Evolutionary conservation across 805 yeast species (phyloP).

Genomic region (Torulaspora delbrueckii): DNA sequence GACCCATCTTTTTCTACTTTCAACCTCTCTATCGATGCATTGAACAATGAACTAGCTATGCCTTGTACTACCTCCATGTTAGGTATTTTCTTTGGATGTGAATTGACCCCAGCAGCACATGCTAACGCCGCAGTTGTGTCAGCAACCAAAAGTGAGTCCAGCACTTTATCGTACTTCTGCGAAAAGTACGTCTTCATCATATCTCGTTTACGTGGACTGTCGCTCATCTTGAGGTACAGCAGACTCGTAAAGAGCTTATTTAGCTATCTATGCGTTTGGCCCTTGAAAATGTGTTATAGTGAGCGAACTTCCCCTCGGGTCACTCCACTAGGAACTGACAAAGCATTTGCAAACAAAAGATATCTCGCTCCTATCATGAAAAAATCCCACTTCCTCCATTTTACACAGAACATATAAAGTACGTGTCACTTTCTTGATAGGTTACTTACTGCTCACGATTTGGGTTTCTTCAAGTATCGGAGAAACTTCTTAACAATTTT

Average conservation of each 20-base stretch:
- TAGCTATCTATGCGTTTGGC: too few relatives aligned
- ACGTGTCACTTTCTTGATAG: too few relatives aligned
- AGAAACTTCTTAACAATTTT: too few relatives aligned
- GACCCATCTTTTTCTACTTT: slow-evolving; percentile 12
- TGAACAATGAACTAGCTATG: slow-evolving; percentile 42
- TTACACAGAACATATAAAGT: too few relatives aligned
- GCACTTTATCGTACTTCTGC: slow-evolving; percentile 25
- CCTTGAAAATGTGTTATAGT: too few relatives aligned
- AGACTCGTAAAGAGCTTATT: not conserved
- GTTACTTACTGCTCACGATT: too few relatives aligned
- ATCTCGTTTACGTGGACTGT: slow-evolving; percentile 13
- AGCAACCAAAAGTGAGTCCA: slow-evolving; percentile 24
- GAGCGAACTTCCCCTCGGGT: too few relatives aligned
- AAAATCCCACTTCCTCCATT: too few relatives aligned
- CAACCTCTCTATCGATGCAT: slow-evolving; percentile 42
- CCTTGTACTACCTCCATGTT: slow-evolving; percentile 34
- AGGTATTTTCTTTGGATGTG: slow-evolving; percentile 12
- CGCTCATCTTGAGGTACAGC: slow-evolving; percentile 1
- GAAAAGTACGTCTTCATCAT: slow-evolving; percentile 22
- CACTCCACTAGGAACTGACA: too few relatives aligned
- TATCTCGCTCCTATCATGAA: too few relatives aligned
- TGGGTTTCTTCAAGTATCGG: too few relatives aligned
- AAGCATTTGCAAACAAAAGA: too few relatives aligned
- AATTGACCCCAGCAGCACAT: slow-evolving; percentile 11
- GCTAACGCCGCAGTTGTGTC: slow-evolving; percentile 18